A percentile compares a stretch with the other conserved stretches of the same genome.
Conservation (phyloP, 371 early-diverging fungal species). For the Apophysomyces elegans region DNA sequence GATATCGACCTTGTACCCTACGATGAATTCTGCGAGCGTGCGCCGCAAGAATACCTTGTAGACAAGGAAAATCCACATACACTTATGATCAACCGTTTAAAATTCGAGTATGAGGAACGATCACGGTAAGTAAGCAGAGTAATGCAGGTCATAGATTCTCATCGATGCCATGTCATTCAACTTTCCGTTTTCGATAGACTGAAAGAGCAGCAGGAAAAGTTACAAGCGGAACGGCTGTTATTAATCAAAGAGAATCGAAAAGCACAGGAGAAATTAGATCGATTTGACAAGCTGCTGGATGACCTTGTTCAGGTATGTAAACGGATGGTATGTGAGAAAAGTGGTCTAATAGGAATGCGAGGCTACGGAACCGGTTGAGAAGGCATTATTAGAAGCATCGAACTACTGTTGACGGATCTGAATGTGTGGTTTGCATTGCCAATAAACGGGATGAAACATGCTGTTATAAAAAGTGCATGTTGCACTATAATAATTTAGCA, state of each 20-base stretch:
- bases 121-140: conserved; percentile 28
- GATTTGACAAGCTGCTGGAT: conserved; percentile 45
- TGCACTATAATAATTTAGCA: no score
- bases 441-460: no score
- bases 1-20: conserved; percentile 48
- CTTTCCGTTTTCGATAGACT: conserved; percentile 23
- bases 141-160: neutral
- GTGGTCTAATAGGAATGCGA: neutral
- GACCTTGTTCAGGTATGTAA: conserved; percentile 45
- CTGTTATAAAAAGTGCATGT: no score
- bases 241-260: conserved; percentile 50
- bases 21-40: conserved; percentile 40
- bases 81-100: conserved; percentile 49
- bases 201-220: conserved; percentile 44
- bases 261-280: conserved; percentile 45
- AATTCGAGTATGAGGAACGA: conserved; percentile 47
- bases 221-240: conserved; percentile 34
- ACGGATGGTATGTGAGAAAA: neutral
- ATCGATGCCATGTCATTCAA: no score
- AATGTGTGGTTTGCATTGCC: no score
- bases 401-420: neutral
- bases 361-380: conserved; percentile 9
- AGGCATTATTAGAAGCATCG: neutral
- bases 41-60: conserved; percentile 35
- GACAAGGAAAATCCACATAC: conserved; percentile 41